A percentile compares a stretch with the other conserved stretches of the same genome.
Conservation (phyloP, 352 stramenopile genomes). For the Pythium vanterpoolii region DNA sequence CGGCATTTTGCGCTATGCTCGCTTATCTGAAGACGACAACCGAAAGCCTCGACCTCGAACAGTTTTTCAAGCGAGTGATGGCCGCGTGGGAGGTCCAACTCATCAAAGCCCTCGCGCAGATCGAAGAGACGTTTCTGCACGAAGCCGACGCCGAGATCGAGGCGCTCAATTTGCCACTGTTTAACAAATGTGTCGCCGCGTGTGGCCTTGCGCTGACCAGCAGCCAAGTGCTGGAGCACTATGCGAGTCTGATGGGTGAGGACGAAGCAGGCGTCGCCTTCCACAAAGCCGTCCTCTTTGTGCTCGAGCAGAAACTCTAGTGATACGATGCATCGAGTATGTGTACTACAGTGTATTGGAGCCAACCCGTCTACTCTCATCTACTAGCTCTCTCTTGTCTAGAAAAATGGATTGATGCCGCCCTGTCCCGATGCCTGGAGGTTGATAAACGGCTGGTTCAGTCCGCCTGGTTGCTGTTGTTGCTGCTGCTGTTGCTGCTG, state of each 20-base stretch:
- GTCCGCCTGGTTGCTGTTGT: slow-evolving; percentile 34
- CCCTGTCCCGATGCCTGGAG: slow-evolving; percentile 27
- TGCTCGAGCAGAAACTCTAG: slow-evolving; percentile 28
- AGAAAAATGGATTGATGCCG: slow-evolving; percentile 49
- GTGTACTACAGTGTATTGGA: slow-evolving; percentile 8
- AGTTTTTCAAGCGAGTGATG: slow-evolving; percentile 39
- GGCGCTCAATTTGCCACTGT: slow-evolving; percentile 40
- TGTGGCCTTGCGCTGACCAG: slow-evolving; percentile 50
- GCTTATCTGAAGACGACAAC: slow-evolving; percentile 17
- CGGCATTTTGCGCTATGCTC: slow-evolving; percentile 19
- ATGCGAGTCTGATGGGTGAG: slow-evolving; percentile 44
- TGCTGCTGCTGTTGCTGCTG: slow-evolving; percentile 42
- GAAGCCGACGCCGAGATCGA: not conserved
- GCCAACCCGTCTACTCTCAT: slow-evolving; percentile 4
- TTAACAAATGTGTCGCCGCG: slow-evolving; percentile 28
- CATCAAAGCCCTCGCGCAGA: slow-evolving; percentile 26
- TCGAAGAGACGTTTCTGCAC: slow-evolving; percentile 24
- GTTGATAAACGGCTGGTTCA: slow-evolving; percentile 82
- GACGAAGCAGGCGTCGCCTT: slow-evolving; percentile 28
- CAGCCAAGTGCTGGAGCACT: slow-evolving; percentile 53
- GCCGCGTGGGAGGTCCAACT: slow-evolving; percentile 40
- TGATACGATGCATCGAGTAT: too few relatives aligned
- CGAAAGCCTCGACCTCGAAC: slow-evolving; percentile 37
- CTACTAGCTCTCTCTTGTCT: slow-evolving; percentile 1
- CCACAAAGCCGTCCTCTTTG: slow-evolving; percentile 28